Evolutionary conservation across 495 filamentous ascomycete species (phyloP).

Genomic region (Talaromyces ruber): DNA sequence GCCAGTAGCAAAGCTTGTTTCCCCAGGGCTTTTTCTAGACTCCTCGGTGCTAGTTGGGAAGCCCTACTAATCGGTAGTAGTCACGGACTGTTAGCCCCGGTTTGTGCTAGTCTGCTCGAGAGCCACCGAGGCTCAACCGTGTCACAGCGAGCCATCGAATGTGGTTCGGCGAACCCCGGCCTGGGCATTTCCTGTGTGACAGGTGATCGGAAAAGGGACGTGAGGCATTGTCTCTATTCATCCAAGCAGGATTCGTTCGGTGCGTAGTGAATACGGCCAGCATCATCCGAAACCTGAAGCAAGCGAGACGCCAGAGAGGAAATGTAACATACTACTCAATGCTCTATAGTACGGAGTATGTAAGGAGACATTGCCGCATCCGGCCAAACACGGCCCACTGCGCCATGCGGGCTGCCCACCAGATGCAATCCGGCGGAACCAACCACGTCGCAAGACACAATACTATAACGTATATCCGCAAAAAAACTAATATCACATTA

Average conservation of each 20-base stretch:
- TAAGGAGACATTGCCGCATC: neutral
- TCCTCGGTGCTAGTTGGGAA: neutral
- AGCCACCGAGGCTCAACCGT: neutral
- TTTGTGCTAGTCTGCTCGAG: neutral
- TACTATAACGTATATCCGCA: neutral
- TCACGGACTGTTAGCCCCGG: neutral
- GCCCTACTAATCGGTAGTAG: neutral
- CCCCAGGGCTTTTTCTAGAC: too few relatives aligned
- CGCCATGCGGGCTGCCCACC: too few relatives aligned
- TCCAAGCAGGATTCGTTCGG: neutral
- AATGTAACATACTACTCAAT: too few relatives aligned
- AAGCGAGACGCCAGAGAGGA: too few relatives aligned
- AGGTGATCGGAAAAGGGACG: neutral
- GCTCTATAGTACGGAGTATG: too few relatives aligned
- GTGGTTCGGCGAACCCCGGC: neutral
- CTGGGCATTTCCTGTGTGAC: neutral
- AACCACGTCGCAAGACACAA: neutral
- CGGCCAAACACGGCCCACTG: neutral
- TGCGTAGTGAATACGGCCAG: neutral
- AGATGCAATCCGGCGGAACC: neutral
- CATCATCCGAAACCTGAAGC: too few relatives aligned
- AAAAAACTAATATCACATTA: neutral
- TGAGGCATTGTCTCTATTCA: too few relatives aligned
- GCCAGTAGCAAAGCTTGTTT: neutral
- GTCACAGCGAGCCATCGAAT: neutral